Percentiles rank a stretch among this genome's conserved stretches.
Evolutionary conservation across 805 yeast genomes (phyloP).

Genomic region (Peterozyma xylosa): DNA sequence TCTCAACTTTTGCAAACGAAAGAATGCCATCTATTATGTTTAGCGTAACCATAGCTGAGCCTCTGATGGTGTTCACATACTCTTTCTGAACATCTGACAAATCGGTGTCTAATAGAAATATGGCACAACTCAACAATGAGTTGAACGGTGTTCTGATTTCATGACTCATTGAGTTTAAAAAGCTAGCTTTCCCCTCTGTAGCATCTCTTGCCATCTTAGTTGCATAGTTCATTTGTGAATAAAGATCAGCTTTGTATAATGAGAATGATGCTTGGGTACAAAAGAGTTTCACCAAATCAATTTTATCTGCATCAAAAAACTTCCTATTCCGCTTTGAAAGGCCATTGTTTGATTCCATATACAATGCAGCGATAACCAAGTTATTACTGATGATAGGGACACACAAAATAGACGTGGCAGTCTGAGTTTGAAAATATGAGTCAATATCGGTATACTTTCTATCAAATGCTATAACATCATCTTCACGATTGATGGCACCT

Average conservation of each 20-base stretch:
- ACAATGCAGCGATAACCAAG: constrained; percentile 37
- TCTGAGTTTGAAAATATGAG: constrained; percentile 27
- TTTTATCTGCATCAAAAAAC: constrained; percentile 24
- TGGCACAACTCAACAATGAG: constrained; percentile 39
- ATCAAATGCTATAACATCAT: constrained; percentile 26
- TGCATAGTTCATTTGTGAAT: constrained; percentile 40
- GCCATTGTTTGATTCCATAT: constrained; percentile 23
- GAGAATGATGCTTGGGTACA: constrained; percentile 49
- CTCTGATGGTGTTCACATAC: constrained; percentile 44
- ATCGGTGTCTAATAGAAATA: constrained; percentile 40
- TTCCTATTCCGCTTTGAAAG: constrained; percentile 4
- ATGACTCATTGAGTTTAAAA: constrained; percentile 48
- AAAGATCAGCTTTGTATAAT: constrained; percentile 36
- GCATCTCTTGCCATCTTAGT: constrained; percentile 49
- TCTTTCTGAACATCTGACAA: constrained; percentile 35
- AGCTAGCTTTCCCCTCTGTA: constrained; percentile 46
- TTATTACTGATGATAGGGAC: constrained; percentile 35
- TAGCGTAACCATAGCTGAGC: constrained; percentile 42
- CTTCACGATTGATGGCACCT: constrained; percentile 25
- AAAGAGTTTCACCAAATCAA: constrained; percentile 32
- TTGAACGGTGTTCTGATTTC: constrained; percentile 52
- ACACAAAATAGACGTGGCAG: constrained; percentile 29
- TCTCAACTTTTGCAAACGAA: constrained; percentile 48
- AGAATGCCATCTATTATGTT: constrained; percentile 47
- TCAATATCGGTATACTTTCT: constrained; percentile 26